Percentiles rank a stretch among this genome's conserved stretches.
Evolutionary conservation across 306 rosid genomes (phyloP).

Genomic region (Sindora glabra): DNA sequence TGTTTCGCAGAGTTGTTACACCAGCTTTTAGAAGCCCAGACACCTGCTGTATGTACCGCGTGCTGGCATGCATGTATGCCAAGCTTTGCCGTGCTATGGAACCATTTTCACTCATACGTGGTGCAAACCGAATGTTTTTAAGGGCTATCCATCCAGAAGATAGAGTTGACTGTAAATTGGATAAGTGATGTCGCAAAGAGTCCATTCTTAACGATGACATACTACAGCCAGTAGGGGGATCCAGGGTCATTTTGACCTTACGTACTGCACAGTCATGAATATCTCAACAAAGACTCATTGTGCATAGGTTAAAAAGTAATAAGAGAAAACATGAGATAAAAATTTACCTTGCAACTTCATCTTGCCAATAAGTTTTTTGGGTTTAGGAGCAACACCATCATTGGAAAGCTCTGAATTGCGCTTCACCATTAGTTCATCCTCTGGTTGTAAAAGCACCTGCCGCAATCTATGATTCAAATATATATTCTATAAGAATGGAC

Average conservation of each 20-base stretch:
- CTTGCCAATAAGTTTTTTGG: conserved; percentile 82
- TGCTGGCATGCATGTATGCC: conserved; percentile 92
- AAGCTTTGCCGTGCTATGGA: conserved; percentile 78
- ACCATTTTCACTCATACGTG: conserved; percentile 69
- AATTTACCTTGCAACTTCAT: conserved; percentile 94
- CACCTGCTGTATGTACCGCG: conserved; percentile 81
- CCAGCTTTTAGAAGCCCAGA: conserved; percentile 85
- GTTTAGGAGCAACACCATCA: conserved; percentile 81
- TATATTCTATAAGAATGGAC: not conserved
- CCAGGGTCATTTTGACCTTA: conserved; percentile 73
- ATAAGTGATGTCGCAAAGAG: conserved; percentile 40
- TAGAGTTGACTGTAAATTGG: conserved; percentile 59
- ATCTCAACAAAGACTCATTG: conserved; percentile 3
- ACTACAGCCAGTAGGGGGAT: conserved; percentile 87
- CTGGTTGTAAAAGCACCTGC: conserved; percentile 77
- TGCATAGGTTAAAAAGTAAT: no score
- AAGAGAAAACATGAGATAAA: conserved; percentile 7
- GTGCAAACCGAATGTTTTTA: conserved; percentile 46
- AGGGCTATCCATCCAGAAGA: conserved; percentile 80
- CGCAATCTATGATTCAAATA: conserved; percentile 55
- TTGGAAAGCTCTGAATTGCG: conserved; percentile 62
- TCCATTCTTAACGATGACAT: conserved; percentile 59
- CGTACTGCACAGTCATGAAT: conserved; percentile 53
- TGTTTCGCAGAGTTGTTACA: conserved; percentile 74
- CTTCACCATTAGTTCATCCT: conserved; percentile 80